Evolutionary conservation across 768 basidiomycete species (phyloP), one percentile per base, ranked within the genome.

Genomic region (Chalciporus pseudorubinellus): DNA sequence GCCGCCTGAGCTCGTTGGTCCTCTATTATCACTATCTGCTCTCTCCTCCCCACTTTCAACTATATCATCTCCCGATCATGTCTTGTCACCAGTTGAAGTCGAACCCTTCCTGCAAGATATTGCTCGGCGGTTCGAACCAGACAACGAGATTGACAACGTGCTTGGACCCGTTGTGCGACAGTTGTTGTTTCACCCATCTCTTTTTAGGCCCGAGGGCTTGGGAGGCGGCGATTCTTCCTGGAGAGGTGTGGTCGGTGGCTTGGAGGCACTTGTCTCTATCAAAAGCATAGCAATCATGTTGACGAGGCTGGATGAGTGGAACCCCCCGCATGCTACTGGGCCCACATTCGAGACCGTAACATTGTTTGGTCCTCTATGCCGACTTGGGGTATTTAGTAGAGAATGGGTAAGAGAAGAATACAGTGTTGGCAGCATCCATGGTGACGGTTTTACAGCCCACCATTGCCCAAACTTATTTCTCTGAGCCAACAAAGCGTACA

Each of bases 231-330:
- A 90, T 62, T 74, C 85, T 21, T 80, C 79, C 54, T 99, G 97
- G 97, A 78, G 95, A n/a, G 83, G 84, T 21, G 84, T 92, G 16
- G 68, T 95, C 11, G 78, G 84, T 44, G 95, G 92, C 3, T 65
- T 98, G 45, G 89, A 90, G 60, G 81, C 81, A 9, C 76, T 99
- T 26, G 82, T 88, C 2, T 82, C 85, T 53, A 74, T 92, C 62
- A 98, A 95, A 73, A 74, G 80, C 48, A 84, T 98, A 48, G 95
- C 95, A 16, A 69, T 74, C 3, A 84, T 92, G 84, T 84, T 93
- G 50, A 87, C 85, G 20, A 74, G 80, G 53, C 75, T 91, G 78
- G 77, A 79, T 26, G 79, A 84, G 50, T 93, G 89, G 87, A 86
- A 79, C 59, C 87, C 89, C 38, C 56, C 66, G 7, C 64, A 76